These are phyloP conservation scores for Tillandsia fasciculata DNA, from an alignment of 176 grass and related monocot genomes.

Conservation along the genomic window DNA sequence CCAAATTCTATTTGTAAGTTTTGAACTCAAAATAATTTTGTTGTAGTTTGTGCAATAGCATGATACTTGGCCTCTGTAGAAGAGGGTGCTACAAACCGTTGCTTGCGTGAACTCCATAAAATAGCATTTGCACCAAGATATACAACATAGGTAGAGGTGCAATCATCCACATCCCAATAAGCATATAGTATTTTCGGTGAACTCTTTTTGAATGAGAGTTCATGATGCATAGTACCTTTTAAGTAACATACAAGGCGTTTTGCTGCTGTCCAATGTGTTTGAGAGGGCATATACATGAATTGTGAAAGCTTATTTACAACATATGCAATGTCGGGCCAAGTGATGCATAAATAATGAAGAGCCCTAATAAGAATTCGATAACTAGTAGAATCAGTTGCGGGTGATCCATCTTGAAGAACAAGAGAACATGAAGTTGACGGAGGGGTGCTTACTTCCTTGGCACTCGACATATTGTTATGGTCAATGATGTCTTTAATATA, in stretches of 20 bases:
- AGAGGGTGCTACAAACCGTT: neutral
- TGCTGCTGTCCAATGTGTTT: neutral
- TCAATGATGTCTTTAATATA: neutral
- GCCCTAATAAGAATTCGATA: neutral
- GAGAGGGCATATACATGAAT: conserved; percentile 7
- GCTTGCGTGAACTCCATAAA: conserved; percentile 16
- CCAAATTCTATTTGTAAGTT: neutral
- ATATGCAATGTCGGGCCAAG: neutral
- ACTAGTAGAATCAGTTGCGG: neutral
- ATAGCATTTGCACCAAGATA: conserved; percentile 1
- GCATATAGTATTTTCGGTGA: neutral
- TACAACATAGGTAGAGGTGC: neutral
- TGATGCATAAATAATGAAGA: neutral
- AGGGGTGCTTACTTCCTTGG: neutral
- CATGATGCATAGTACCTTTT: neutral
- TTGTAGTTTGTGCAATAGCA: neutral
- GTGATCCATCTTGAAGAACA: neutral
- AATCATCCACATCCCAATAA: neutral
- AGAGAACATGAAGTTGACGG: neutral
- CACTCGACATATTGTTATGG: neutral
- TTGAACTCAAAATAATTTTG: conserved; percentile 10
- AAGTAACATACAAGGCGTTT: conserved; percentile 14
- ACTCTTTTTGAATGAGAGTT: neutral
- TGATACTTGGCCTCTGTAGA: neutral
- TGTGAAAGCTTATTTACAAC: neutral